Base-by-base conservation (phyloP, 192 early-diverging fungal genomes). In the Podila clonocystis region DNA sequence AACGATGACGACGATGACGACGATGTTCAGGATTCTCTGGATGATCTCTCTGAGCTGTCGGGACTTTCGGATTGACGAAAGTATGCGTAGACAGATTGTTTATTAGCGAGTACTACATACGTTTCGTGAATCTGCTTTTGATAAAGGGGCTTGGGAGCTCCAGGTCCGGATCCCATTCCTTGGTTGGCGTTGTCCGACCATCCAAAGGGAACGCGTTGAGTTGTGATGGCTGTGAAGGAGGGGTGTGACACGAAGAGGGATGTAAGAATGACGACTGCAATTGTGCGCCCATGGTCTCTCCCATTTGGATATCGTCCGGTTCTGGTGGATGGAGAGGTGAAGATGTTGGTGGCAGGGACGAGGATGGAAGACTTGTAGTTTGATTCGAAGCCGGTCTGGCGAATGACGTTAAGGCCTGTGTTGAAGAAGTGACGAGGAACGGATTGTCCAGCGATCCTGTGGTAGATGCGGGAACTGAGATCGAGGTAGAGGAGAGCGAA, bases 1-100 rank as follows among this genome's bases (percentile, higher is more conserved):
- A 67, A 76, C 0, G 74, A 76, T 7, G 68, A 76, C 9, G 67
- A 77, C 17, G 68, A 77, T 0, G 64, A 70, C 11, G 76, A 69
- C 9, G 70, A 45, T 22, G 66, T 64, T 11, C 61, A 73, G 9
- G 77, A 80, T 58, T 80, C 77, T 12, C 55, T 80, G 62, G 77
- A 80, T 34, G 77, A 80, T 33, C 65, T 80, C 4, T 80, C 77
- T 19, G 77, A 80, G 31, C 61, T 80, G 15, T 80, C 77, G 13
- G 77, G 77, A 55, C 57, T 80, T 22, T 80, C 77, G 8, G 77
- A 80, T 24, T 80, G 55, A 73, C 0, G 20, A 33, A 61, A 61
- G 20, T 9, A 30, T 24, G 20, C n/a, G 11, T 24, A 55, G 26
- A 55, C 52, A 6, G 52, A 8, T 55, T 22, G 22, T 26, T 55